phyloP scores from a whole-genome alignment of 495 filamentous ascomycete genomes.

The Penicillium cataractarum region DNA sequence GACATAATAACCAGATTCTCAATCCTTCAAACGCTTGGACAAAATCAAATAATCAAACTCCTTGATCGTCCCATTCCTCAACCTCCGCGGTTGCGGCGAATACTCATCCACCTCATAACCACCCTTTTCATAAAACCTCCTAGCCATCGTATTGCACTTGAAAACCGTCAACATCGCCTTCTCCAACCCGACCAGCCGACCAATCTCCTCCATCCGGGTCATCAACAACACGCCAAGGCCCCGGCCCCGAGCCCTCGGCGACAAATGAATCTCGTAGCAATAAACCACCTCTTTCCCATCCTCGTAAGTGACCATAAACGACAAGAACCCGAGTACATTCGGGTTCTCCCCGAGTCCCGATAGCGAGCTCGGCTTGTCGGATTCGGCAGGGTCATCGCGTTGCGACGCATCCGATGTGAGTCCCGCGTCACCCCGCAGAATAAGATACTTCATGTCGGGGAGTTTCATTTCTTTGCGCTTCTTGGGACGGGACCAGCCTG shows the following conservation, averaged over 20 bases:
- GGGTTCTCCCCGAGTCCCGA: not conserved
- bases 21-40: slow-evolving; percentile 57
- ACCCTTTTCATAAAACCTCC: slow-evolving; percentile 66
- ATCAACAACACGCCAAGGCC: slow-evolving; percentile 49
- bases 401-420: not conserved
- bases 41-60: slow-evolving; percentile 72
- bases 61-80: slow-evolving; percentile 67
- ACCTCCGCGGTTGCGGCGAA: slow-evolving; percentile 61
- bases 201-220: slow-evolving; percentile 46
- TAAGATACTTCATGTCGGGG: slow-evolving; percentile 67
- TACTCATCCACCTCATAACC: slow-evolving; percentile 72
- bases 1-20: slow-evolving; percentile 6
- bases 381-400: not conserved
- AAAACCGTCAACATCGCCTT: slow-evolving; percentile 91
- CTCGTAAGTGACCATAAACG: slow-evolving; percentile 84
- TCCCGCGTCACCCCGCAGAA: slow-evolving; percentile 46
- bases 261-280: slow-evolving; percentile 86
- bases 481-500: slow-evolving; percentile 69
- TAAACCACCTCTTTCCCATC: slow-evolving; percentile 75
- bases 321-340: slow-evolving; percentile 66
- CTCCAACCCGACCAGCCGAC: slow-evolving; percentile 50
- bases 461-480: slow-evolving; percentile 80
- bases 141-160: slow-evolving; percentile 61
- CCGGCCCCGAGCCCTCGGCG: slow-evolving; percentile 51
- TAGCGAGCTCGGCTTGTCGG: slow-evolving; percentile 8